phyloP scores from a whole-genome alignment of 2,329 filamentous ascomycete genomes.

The Blastomyces parvus region DNA sequence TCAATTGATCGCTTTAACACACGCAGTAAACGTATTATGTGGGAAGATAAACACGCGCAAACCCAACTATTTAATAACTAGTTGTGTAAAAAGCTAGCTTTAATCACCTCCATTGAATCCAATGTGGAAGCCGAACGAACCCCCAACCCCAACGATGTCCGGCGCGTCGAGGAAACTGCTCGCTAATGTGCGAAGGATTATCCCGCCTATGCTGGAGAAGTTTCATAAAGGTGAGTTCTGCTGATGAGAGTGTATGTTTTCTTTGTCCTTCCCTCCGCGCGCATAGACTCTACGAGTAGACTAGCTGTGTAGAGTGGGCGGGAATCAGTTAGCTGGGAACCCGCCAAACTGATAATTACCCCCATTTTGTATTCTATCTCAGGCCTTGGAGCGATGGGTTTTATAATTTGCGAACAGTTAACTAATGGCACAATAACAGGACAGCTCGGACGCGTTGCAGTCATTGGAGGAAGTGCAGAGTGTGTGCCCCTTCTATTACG shows the following conservation, averaged over 20 bases:
- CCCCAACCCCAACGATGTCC: constrained; percentile 44
- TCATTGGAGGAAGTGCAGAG: constrained; percentile 90
- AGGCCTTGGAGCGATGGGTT: neutral
- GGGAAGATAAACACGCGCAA: neutral
- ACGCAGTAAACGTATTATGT: neutral
- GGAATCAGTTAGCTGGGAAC: neutral
- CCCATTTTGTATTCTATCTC: neutral
- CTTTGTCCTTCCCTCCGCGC: neutral
- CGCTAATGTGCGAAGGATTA: constrained; percentile 72
- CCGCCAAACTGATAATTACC: neutral
- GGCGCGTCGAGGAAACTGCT: constrained; percentile 65
- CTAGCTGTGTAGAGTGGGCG: neutral
- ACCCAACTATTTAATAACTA: neutral
- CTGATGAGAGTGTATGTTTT: neutral
- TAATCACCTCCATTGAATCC: neutral
- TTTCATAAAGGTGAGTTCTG: constrained; percentile 77
- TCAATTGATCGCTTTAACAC: neutral
- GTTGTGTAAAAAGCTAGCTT: neutral
- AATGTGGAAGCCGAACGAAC: neutral
- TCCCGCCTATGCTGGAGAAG: constrained; percentile 87
- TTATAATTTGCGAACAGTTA: constrained; percentile 5
- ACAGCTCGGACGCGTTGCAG: constrained; percentile 80
- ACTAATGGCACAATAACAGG: constrained; percentile 43
- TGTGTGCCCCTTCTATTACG: constrained; percentile 21
- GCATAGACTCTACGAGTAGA: too few species aligned